Evolutionary conservation across 768 basidiomycete species (phyloP).

Genomic region (Artomyces pyxidatus): DNA sequence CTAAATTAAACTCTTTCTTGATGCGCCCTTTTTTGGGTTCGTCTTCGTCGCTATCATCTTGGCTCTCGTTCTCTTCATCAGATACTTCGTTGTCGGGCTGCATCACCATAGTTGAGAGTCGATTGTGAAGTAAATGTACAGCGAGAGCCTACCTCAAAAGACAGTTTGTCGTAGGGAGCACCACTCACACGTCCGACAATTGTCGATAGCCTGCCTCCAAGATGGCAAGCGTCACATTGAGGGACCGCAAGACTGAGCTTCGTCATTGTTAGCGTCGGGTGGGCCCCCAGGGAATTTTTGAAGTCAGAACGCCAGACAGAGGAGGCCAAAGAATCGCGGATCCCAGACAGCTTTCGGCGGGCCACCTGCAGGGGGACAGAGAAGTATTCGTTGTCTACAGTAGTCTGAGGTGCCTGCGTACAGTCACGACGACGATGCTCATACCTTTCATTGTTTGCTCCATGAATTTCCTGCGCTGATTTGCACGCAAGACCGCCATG

Average conservation of each 20-base stretch:
- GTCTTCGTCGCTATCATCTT: slow-evolving; percentile 20
- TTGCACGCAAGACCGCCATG: slow-evolving; percentile 52
- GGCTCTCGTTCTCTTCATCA: slow-evolving; percentile 12
- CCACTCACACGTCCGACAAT: slow-evolving; percentile 56
- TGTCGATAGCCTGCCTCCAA: slow-evolving; percentile 63
- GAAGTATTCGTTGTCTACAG: slow-evolving; percentile 60
- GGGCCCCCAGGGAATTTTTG: slow-evolving; percentile 53
- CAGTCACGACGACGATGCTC: slow-evolving; percentile 7
- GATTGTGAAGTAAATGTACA: neutral
- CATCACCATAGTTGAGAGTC: neutral
- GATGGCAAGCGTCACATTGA: slow-evolving; percentile 77
- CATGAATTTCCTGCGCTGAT: slow-evolving; percentile 49
- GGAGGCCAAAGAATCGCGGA: slow-evolving; percentile 71
- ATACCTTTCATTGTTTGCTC: slow-evolving; percentile 42
- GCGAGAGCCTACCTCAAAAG: slow-evolving; percentile 45
- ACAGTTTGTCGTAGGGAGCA: slow-evolving; percentile 56
- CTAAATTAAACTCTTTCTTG: slow-evolving; percentile 47
- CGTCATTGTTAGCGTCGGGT: slow-evolving; percentile 54
- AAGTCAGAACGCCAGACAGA: slow-evolving; percentile 75
- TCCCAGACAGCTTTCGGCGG: slow-evolving; percentile 62
- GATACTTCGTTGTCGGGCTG: slow-evolving; percentile 12
- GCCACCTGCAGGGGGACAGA: slow-evolving; percentile 55
- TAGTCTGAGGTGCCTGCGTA: slow-evolving; percentile 14
- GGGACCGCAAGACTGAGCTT: slow-evolving; percentile 48
- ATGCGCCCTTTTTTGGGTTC: slow-evolving; percentile 2